Conservation (phyloP, 2,329 filamentous ascomycete genomes). For the Nannizziopsis barbatae region DNA sequence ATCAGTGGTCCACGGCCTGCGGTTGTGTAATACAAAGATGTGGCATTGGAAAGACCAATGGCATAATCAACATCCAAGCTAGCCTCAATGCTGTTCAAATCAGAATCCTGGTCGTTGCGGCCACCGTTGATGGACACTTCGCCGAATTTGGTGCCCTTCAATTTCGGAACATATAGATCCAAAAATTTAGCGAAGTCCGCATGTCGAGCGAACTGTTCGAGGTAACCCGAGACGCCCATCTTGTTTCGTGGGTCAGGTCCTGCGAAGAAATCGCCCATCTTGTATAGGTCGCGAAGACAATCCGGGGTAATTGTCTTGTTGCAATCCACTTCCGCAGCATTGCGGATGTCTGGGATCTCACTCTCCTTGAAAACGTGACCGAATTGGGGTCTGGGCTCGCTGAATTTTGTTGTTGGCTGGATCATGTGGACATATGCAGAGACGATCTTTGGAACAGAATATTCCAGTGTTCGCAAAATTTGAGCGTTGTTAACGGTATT, state of each 20-base stretch:
- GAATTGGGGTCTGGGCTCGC: conserved; percentile 24
- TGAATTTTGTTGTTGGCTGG: conserved; percentile 55
- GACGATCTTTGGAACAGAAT: conserved; percentile 50
- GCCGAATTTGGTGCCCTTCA: conserved; percentile 45
- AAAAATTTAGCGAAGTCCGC: conserved; percentile 49
- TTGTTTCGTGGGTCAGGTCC: conserved; percentile 29
- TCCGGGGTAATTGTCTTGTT: conserved; percentile 36
- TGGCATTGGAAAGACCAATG: conserved; percentile 44
- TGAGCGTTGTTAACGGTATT: conserved; percentile 3
- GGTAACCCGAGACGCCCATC: conserved; percentile 40
- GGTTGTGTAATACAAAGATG: conserved; percentile 49
- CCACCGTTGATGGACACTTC: conserved; percentile 48
- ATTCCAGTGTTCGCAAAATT: conserved; percentile 40
- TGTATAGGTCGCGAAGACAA: conserved; percentile 43
- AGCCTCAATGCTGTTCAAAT: conserved; percentile 44
- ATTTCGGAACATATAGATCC: conserved; percentile 42
- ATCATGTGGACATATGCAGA: conserved; percentile 49
- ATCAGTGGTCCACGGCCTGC: conserved; percentile 45
- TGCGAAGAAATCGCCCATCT: conserved; percentile 33
- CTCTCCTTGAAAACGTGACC: conserved; percentile 20
- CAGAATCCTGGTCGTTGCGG: conserved; percentile 38
- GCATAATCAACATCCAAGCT: conserved; percentile 56
- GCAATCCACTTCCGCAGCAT: conserved; percentile 21
- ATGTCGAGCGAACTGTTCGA: conserved; percentile 43
- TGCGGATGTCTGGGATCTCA: conserved; percentile 2